These are phyloP conservation scores for Cnidoscolus chayamansa DNA, from an alignment of 441 rosid genomes.

Conservation along the genomic window DNA sequence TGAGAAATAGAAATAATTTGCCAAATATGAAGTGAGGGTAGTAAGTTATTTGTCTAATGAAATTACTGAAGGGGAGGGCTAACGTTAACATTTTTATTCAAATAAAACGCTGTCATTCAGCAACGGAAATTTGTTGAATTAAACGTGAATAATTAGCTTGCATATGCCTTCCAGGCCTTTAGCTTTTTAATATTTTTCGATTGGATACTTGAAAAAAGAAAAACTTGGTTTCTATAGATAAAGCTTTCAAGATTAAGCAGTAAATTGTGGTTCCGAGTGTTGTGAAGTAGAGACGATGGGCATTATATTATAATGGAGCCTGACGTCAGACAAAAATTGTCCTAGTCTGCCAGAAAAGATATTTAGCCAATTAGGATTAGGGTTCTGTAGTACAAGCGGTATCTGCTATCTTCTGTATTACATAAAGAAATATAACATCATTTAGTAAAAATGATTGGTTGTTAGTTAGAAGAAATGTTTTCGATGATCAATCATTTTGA, in stretches of 20 bases:
- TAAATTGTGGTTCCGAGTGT: not conserved
- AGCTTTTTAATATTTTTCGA: not conserved
- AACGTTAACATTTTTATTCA: not conserved
- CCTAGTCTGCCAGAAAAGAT: not conserved
- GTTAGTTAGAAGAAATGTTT: not conserved
- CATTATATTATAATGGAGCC: not conserved
- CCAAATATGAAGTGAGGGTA: not conserved
- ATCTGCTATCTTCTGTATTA: not conserved
- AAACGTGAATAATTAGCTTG: not conserved
- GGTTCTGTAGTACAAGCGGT: not conserved
- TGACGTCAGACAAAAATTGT: not conserved
- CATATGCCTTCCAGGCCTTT: not conserved
- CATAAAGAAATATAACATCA: not conserved
- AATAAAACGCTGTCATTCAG: not conserved
- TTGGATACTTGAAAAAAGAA: not conserved
- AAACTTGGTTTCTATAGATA: not conserved
- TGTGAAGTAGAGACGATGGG: not conserved
- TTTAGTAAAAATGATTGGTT: not conserved
- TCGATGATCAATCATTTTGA: not conserved
- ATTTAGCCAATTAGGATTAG: not conserved
- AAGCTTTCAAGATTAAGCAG: not conserved
- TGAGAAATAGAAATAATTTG: constrained; percentile 3
- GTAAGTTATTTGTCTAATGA: not conserved
- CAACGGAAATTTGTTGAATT: not conserved
- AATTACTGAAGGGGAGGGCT: not conserved